Percentiles rank a stretch among this genome's conserved stretches.
These are phyloP conservation scores for Barnettozyma siamensis DNA, from an alignment of 805 yeast genomes.

Conservation along the genomic window DNA sequence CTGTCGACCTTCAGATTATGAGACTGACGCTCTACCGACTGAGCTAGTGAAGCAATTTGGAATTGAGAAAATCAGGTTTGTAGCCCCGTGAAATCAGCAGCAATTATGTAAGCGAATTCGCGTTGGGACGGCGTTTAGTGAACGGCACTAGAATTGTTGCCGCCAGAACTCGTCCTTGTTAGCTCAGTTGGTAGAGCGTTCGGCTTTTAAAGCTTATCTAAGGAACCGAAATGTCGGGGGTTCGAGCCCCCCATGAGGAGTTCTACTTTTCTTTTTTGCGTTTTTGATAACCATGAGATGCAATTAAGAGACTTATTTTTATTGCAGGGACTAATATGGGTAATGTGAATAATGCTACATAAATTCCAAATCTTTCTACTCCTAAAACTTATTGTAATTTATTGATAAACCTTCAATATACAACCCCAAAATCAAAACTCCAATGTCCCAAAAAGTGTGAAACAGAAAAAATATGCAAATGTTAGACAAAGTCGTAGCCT, in stretches of 20 bases:
- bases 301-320: too few relatives aligned
- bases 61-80: too few relatives aligned
- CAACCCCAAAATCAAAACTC: background rate
- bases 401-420: background rate
- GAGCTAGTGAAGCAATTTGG: slow-evolving; percentile 51
- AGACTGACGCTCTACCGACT: slow-evolving; percentile 56
- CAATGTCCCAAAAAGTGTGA: background rate
- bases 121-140: too few relatives aligned
- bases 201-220: slow-evolving; percentile 9
- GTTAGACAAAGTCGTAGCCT: too few relatives aligned
- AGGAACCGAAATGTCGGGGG: slow-evolving; percentile 11
- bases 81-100: too few relatives aligned
- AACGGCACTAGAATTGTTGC: too few relatives aligned
- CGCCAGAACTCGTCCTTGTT: slow-evolving; percentile 9
- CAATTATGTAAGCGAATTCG: too few relatives aligned
- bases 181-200: slow-evolving; percentile 12
- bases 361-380: too few relatives aligned
- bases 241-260: slow-evolving; percentile 12
- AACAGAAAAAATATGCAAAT: background rate
- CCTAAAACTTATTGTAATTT: background rate
- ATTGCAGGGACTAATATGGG: too few relatives aligned
- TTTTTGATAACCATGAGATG: too few relatives aligned
- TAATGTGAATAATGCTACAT: too few relatives aligned
- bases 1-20: slow-evolving; percentile 54
- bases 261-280: slow-evolving; percentile 6